A percentile compares a stretch with the other conserved stretches of the same genome.
phyloP scores from a whole-genome alignment of 148 eudicot species.

The Heliosperma pusillum region DNA sequence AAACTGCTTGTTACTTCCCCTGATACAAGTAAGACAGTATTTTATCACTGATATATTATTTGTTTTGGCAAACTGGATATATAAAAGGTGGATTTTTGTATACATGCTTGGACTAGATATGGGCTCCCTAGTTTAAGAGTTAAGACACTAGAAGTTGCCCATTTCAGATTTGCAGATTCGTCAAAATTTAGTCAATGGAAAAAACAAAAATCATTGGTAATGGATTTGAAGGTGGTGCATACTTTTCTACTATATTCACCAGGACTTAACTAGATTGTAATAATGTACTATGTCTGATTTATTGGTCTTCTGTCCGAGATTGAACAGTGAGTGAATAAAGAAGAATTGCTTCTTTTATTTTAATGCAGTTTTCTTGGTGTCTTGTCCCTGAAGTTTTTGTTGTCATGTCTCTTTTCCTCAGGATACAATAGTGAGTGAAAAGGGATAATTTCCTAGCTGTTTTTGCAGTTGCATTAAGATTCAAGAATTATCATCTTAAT shows the following conservation, averaged over 20 bases:
- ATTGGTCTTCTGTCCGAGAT: no score
- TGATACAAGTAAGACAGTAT: conserved; percentile 69
- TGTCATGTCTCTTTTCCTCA: no score
- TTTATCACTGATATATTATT: conserved; percentile 8
- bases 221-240: neutral
- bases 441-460: neutral
- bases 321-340: no score
- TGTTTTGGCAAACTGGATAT: conserved; percentile 1
- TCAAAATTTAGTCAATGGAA: no score
- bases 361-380: no score
- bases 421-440: neutral
- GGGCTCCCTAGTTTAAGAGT: neutral
- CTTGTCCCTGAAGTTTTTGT: no score
- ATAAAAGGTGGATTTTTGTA: neutral
- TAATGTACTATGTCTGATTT: no score
- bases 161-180: neutral
- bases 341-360: no score
- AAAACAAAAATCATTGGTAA: neutral
- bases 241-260: no score
- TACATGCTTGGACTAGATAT: neutral
- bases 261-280: no score
- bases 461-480: neutral
- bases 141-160: neutral
- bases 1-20: conserved; percentile 45
- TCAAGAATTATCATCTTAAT: neutral